Evolutionary conservation across 352 stramenopile genomes (phyloP), one percentile per base, ranked within the genome.

Genomic region (Plasmopara muralis): DNA sequence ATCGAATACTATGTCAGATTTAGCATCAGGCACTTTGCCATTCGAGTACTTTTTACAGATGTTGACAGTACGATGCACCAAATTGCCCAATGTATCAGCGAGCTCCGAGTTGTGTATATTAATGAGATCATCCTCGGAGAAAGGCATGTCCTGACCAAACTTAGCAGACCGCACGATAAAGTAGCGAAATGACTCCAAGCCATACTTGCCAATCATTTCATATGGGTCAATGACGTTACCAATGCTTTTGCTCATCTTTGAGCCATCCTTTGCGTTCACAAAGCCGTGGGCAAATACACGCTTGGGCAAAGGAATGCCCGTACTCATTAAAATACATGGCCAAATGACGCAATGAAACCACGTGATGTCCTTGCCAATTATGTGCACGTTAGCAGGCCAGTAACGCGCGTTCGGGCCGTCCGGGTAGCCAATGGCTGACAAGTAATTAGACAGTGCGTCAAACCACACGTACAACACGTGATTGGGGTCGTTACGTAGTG

Each of bases 381-480:
- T 81, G 66, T 93, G 83, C 48, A 93, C 83, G 42, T 62, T 88
- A 34, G 78, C 83, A 9, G 80, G 79, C 83, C 83, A 93, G 68
- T 85, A 91, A 64, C 81, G 85, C 42, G 78, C 67, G 31, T 83
- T 63, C 9, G 80, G 70, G 13, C 70, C 74, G 50, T 97, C 68
- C 8, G 92, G 92, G 70, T 98, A 99, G 57, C 91, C 94, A 42
- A 98, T 79, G 16, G 86, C 95, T 31, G 93, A 98, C 47, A 99
- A 75, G 62, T 99, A 99, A 77, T 99, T 99, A 7, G 93, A 79
- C 12, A 99, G 71, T 5, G 97, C 97, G 70, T 99, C 97, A 46
- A 99, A 97, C 97, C 97, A 99, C 43, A 99, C 97, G 72, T 99
- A 99, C 75, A 99, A 95, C 50, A 98, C 91, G 72, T 99, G 96